phyloP scores from a whole-genome alignment of 768 basidiomycete genomes.

The Collybia mongolica region DNA sequence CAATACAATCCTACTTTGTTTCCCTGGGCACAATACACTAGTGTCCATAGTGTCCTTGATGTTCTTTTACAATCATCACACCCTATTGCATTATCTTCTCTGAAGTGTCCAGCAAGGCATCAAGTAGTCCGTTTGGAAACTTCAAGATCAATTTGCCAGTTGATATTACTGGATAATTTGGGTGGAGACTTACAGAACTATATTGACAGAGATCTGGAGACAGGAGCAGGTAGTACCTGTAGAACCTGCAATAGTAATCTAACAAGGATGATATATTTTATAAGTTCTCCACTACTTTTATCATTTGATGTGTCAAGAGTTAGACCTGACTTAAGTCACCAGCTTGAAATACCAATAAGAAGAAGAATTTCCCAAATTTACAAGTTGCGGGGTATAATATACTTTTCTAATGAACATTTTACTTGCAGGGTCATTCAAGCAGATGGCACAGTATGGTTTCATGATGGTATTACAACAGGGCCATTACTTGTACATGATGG shows the following conservation, averaged over 20 bases:
- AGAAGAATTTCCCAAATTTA: not conserved
- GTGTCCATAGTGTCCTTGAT: not conserved
- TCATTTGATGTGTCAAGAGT: not conserved
- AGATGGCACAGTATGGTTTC: constrained; percentile 2
- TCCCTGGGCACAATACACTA: constrained; percentile 1
- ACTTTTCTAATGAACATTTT: constrained; percentile 7
- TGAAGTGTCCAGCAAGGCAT: not conserved
- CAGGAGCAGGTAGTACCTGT: not conserved
- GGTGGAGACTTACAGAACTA: not conserved
- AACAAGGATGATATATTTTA: not conserved
- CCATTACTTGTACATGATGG: no score
- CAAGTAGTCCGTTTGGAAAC: not conserved
- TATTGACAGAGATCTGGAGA: no score
- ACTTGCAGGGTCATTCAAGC: constrained; percentile 1
- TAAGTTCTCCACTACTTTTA: not conserved
- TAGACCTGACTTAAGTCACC: not conserved
- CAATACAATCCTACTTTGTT: not conserved
- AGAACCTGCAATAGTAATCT: not conserved
- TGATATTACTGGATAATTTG: not conserved
- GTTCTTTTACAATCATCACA: not conserved
- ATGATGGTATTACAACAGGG: constrained; percentile 9
- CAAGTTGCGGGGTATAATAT: constrained; percentile 4
- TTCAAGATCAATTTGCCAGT: not conserved
- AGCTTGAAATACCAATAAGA: not conserved
- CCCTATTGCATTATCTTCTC: not conserved